A percentile compares a stretch with the other conserved stretches of the same genome.
phyloP scores from a whole-genome alignment of 768 basidiomycete species.

The Terana coerulea region DNA sequence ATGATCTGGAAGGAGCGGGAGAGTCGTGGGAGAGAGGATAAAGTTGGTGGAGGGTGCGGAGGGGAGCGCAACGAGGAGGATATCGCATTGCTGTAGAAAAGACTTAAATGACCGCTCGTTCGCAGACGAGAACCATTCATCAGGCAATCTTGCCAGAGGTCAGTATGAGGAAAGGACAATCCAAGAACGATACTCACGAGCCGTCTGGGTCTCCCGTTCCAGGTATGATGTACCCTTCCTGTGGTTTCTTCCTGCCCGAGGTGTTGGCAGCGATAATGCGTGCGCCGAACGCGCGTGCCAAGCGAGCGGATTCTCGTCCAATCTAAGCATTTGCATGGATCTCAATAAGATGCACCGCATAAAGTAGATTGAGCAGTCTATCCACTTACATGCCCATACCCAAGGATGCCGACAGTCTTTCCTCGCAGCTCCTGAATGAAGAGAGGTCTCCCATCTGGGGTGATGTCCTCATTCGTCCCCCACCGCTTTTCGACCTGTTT shows the following conservation, averaged over 20 bases:
- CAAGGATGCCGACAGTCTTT: conserved; percentile 14
- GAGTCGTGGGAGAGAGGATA: conserved; percentile 2
- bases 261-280: conserved; percentile 9
- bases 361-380: no score
- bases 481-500: conserved; percentile 14
- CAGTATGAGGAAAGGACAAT: no score
- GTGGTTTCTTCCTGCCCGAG: neutral
- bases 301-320: conserved; percentile 9
- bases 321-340: no score
- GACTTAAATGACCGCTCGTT: neutral
- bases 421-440: conserved; percentile 12
- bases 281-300: conserved; percentile 11
- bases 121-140: conserved; percentile 1
- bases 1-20: neutral
- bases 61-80: conserved; percentile 7
- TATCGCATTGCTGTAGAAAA: conserved; percentile 3
- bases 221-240: conserved; percentile 9
- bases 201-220: conserved; percentile 13
- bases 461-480: conserved; percentile 8
- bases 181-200: no score
- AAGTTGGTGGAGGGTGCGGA: conserved; percentile 5
- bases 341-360: no score
- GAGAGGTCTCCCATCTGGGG: neutral
- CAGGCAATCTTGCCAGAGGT: no score
- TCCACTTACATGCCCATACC: conserved; percentile 16